Evolutionary conservation across 2,329 filamentous ascomycete species (phyloP).

Genomic region (Colletotrichum kahawae): DNA sequence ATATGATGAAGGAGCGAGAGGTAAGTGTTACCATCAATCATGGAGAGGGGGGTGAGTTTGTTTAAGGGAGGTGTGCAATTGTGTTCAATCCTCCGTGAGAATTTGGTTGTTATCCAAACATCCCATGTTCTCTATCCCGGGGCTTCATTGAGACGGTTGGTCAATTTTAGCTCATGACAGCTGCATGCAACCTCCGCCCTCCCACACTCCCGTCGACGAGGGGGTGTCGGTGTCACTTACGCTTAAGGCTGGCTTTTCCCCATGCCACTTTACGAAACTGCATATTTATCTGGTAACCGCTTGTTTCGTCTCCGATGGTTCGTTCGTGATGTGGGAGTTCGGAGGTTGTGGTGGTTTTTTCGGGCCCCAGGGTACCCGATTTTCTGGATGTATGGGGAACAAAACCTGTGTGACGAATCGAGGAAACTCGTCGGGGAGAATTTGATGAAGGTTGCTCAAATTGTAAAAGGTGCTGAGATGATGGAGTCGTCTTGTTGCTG

Average conservation of each 20-base stretch:
- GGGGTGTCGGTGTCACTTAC: neutral
- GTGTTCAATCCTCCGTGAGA: neutral
- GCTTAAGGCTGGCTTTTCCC: neutral
- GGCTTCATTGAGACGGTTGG: neutral
- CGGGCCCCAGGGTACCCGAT: neutral
- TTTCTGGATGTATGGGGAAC: neutral
- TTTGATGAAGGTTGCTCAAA: no score
- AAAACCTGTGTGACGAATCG: no score
- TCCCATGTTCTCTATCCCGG: no score
- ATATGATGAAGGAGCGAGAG: neutral
- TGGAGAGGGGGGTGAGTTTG: rapidly evolving
- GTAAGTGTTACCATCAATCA: neutral
- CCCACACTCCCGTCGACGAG: neutral
- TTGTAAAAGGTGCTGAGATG: no score
- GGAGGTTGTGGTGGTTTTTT: neutral
- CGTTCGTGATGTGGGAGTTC: neutral
- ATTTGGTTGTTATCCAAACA: neutral
- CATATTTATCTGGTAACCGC: rapidly evolving
- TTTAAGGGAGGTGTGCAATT: neutral
- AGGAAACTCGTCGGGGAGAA: no score
- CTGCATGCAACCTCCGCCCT: neutral
- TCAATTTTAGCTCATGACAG: neutral
- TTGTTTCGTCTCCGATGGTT: neutral
- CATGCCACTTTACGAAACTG: neutral
- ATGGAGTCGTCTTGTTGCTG: no score